Conservation (phyloP, 345 rosid genomes). For the Streptanthus diversifolius region DNA sequence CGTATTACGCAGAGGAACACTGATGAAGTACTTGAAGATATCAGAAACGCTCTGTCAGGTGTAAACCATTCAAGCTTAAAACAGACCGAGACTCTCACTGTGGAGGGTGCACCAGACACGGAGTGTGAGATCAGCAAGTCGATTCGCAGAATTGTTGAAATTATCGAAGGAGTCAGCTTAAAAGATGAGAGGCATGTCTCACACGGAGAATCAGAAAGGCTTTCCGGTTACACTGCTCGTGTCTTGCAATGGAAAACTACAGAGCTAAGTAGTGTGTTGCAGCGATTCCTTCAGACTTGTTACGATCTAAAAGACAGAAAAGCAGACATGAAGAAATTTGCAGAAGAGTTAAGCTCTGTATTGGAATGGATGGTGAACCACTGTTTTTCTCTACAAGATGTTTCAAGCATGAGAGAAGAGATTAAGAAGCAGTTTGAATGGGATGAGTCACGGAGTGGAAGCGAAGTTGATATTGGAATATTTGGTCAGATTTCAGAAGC, state of each 20-base stretch:
- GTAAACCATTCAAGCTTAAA: slow-evolving; percentile 27
- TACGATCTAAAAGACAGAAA: slow-evolving; percentile 57
- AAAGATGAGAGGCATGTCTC: slow-evolving; percentile 43
- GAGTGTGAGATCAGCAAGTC: slow-evolving; percentile 52
- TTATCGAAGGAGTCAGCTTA: slow-evolving; percentile 59
- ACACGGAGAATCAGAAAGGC: slow-evolving; percentile 43
- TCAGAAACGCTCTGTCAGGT: slow-evolving; percentile 47
- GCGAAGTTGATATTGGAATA: slow-evolving; percentile 54
- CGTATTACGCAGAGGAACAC: slow-evolving; percentile 39
- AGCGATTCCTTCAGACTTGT: slow-evolving; percentile 62
- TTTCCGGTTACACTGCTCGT: slow-evolving; percentile 65
- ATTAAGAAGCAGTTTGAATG: slow-evolving; percentile 60
- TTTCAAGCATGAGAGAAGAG: slow-evolving; percentile 80
- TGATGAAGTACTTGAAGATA: slow-evolving; percentile 54
- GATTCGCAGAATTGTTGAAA: slow-evolving; percentile 57
- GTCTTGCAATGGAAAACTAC: slow-evolving; percentile 88
- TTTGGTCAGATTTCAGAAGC: slow-evolving; percentile 38
- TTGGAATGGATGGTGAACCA: slow-evolving; percentile 86
- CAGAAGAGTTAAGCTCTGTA: slow-evolving; percentile 52
- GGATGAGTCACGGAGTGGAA: slow-evolving; percentile 67
- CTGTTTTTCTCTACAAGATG: slow-evolving; percentile 91
- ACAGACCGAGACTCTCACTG: slow-evolving; percentile 26
- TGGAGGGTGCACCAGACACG: slow-evolving; percentile 23
- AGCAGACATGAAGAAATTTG: slow-evolving; percentile 54
- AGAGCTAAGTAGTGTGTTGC: slow-evolving; percentile 53